Evolutionary conservation across 192 early-diverging fungal species (phyloP).

Genomic region (Coemansia sp.): DNA sequence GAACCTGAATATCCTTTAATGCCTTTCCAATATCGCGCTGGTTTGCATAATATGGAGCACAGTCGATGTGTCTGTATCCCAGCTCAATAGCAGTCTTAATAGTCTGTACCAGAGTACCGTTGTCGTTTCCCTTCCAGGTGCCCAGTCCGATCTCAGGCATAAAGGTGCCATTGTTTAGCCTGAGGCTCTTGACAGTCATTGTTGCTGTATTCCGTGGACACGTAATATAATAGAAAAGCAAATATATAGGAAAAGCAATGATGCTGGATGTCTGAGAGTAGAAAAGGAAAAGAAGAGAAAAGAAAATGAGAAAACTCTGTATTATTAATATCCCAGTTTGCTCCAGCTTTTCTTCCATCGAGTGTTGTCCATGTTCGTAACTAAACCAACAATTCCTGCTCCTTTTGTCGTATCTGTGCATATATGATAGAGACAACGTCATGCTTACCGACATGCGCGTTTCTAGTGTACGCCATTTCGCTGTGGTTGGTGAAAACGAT

Average conservation of each 20-base stretch:
- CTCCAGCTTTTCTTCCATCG: too few relatives aligned
- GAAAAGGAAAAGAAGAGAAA: not conserved
- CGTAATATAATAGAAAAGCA: not conserved
- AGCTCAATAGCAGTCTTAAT: conserved; percentile 63
- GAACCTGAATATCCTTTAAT: conserved; percentile 60
- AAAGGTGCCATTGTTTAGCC: conserved; percentile 64
- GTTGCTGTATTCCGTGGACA: not conserved
- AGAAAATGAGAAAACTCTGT: not conserved
- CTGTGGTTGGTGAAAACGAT: too few relatives aligned
- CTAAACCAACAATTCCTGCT: too few relatives aligned
- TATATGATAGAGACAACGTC: too few relatives aligned
- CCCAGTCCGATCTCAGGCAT: conserved; percentile 68
- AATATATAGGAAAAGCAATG: conserved; percentile 4
- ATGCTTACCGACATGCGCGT: too few relatives aligned
- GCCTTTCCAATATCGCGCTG: conserved; percentile 78
- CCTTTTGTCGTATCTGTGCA: too few relatives aligned
- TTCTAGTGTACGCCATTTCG: too few relatives aligned
- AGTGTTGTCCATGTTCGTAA: too few relatives aligned
- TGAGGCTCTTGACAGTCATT: conserved; percentile 42
- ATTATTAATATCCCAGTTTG: not conserved
- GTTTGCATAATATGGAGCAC: conserved; percentile 70
- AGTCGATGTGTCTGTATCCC: conserved; percentile 77
- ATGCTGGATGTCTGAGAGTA: not conserved
- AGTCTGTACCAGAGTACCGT: conserved; percentile 59
- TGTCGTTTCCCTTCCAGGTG: conserved; percentile 62